These are phyloP conservation scores for Suhomyces prunicola DNA, from an alignment of 805 yeast genomes.

Conservation along the genomic window DNA sequence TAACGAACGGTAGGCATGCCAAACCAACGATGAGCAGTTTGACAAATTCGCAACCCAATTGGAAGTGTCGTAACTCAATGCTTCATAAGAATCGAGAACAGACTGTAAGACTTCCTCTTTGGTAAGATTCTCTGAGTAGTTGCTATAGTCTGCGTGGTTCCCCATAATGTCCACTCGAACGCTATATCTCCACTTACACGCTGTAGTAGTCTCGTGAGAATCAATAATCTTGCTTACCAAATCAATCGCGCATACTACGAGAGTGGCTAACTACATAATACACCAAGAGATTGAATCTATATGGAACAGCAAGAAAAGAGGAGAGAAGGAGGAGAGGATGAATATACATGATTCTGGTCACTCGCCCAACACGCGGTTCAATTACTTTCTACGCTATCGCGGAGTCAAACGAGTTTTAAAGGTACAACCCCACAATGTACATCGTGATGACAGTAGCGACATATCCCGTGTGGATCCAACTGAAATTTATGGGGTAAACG, in stretches of 20 bases:
- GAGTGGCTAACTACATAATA: background rate
- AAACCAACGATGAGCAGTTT: constrained; percentile 79
- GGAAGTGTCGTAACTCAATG: constrained; percentile 56
- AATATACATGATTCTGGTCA: constrained; percentile 1
- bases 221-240: background rate
- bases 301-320: background rate
- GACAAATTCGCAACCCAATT: constrained; percentile 92
- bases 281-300: background rate
- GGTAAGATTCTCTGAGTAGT: constrained; percentile 38
- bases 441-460: background rate
- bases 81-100: constrained; percentile 59
- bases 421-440: background rate
- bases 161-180: constrained; percentile 4
- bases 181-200: too few species aligned
- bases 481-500: background rate
- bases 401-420: constrained; percentile 4
- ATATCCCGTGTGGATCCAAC: background rate
- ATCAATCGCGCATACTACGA: background rate
- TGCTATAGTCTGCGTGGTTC: constrained; percentile 71
- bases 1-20: constrained; percentile 80
- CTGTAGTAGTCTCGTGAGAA: background rate
- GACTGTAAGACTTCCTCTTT: constrained; percentile 57
- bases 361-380: background rate
- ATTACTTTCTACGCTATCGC: constrained; percentile 1
- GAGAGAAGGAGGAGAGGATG: background rate